Conservation (phyloP, 2,329 filamentous ascomycete species). For the Hymenotorrendiella dingleyae region DNA sequence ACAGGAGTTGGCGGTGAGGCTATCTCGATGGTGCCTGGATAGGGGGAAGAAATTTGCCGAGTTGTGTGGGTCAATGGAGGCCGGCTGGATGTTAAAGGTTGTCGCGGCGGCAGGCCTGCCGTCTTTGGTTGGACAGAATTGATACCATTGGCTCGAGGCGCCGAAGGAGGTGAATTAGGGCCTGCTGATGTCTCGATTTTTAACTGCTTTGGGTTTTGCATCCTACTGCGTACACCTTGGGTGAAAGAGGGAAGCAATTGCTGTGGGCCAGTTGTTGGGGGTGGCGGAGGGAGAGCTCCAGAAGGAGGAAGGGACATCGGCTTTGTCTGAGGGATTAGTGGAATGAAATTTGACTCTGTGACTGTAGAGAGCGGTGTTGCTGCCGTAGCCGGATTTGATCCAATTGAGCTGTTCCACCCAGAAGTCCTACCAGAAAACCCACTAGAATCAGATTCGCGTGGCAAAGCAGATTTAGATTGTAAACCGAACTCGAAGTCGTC, state of each 20-base stretch:
- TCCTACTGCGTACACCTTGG: conserved; percentile 63
- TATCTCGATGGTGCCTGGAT: conserved; percentile 23
- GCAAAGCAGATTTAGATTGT: conserved; percentile 60
- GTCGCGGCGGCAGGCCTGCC: conserved; percentile 21
- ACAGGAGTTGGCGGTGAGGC: conserved; percentile 28
- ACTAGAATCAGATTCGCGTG: conserved; percentile 78
- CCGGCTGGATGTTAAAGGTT: conserved; percentile 10
- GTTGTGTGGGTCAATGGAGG: conserved; percentile 22
- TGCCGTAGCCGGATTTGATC: conserved; percentile 64
- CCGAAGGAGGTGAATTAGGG: conserved; percentile 18
- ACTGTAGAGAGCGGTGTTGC: conserved; percentile 67
- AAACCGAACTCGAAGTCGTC: conserved; percentile 76
- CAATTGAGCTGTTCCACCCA: conserved; percentile 69
- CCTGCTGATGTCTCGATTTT: conserved; percentile 72
- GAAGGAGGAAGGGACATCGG: conserved; percentile 21
- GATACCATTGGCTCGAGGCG: conserved; percentile 21
- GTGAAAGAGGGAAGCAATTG: conserved; percentile 34
- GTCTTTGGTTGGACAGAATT: conserved; percentile 23
- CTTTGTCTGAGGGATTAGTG: conserved; percentile 25
- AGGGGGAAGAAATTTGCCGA: conserved; percentile 25
- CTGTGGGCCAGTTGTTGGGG: conserved; percentile 30
- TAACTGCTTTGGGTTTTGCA: conserved; percentile 72
- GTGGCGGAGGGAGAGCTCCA: conserved; percentile 35
- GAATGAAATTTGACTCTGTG: conserved; percentile 43
- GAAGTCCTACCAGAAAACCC: conserved; percentile 64